Evolutionary conservation across 208 protist genomes (phyloP).

Genomic region (Porcisia hertigi): DNA sequence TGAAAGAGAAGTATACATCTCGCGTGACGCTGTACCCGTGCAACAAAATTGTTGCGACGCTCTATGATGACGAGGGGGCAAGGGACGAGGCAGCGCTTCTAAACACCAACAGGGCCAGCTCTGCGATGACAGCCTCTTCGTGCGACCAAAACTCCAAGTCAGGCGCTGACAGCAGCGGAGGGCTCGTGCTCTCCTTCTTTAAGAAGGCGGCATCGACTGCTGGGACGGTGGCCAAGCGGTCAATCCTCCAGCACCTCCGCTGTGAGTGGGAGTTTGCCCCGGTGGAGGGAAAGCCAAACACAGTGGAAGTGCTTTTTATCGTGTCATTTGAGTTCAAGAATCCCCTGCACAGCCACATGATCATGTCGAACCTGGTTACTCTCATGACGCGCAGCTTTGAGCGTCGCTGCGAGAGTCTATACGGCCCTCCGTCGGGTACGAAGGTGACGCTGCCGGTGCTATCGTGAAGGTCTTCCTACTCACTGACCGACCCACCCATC

Average conservation of each 20-base stretch:
- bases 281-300: constrained; percentile 37
- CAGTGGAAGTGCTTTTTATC: constrained; percentile 72
- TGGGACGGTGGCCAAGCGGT: constrained; percentile 35
- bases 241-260: constrained; percentile 54
- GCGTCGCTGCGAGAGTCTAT: constrained; percentile 66
- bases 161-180: constrained; percentile 9
- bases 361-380: constrained; percentile 76
- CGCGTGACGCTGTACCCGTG: constrained; percentile 58
- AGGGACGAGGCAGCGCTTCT: background rate
- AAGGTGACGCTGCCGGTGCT: constrained; percentile 38
- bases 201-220: constrained; percentile 38
- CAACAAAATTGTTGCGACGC: constrained; percentile 48
- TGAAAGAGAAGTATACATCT: constrained; percentile 81
- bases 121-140: background rate
- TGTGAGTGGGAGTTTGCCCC: constrained; percentile 78
- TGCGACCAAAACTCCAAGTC: background rate
- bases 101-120: background rate
- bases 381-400: constrained; percentile 86
- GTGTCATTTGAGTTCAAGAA: constrained; percentile 84
- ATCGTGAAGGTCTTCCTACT: background rate
- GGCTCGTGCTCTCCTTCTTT: constrained; percentile 40
- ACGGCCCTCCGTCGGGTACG: constrained; percentile 60
- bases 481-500: background rate
- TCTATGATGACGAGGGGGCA: constrained; percentile 46
- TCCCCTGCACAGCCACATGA: constrained; percentile 68